Evolutionary conservation across 2,329 filamentous ascomycete genomes (phyloP), one percentile per base, ranked within the genome.

Genomic region (Fusarium sp.): DNA sequence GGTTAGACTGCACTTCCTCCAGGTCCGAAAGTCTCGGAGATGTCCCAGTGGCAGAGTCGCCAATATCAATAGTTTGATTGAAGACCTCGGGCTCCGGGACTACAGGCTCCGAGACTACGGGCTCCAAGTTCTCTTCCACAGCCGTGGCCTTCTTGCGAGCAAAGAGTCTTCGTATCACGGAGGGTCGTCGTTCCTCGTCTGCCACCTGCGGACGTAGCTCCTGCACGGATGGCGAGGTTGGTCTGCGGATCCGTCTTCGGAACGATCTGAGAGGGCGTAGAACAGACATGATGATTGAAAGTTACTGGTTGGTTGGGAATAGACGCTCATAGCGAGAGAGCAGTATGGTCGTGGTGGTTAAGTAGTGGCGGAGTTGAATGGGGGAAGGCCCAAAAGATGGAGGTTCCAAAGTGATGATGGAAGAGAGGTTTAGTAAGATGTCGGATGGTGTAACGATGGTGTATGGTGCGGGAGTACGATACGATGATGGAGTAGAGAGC

Each of bases 241-340:
- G 16, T 40, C 36, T 40, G 9, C 9, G 36, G 36, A 40, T 40
- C 9, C 16, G 16, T 16, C 36, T 20, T 40, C 36, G 36, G 4
- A 40, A 20, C 16, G 16, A 40, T 11, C 10, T 40, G 16, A 40
- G 9, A 11, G 36, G 36, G 36, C 10, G 36, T 18, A 40, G 36
- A 11, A 16, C 36, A 31, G 33, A 8, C 55, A 59, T 59, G 57
- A 14, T 51, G 44, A 6, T 14, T 20, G 6, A 38, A 27, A 23
- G 36, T 31, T 16, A 6, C n/a, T 6, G 10, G 34, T 31, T 9
- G 11, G 33, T 34, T 40, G 44, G 38, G 20, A 14, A 51, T 31
- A n/a, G 20, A 14, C n/a, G 46, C 31, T 38, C 46, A 40, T 29
- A 51, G 57, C 23, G 23, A 59, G 44, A 59, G 44, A 59, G 10